Percentiles rank a stretch among this genome's conserved stretches.
phyloP scores from a whole-genome alignment of 1,284 basidiomycete genomes.

The Sphaerobolus stellatus region DNA sequence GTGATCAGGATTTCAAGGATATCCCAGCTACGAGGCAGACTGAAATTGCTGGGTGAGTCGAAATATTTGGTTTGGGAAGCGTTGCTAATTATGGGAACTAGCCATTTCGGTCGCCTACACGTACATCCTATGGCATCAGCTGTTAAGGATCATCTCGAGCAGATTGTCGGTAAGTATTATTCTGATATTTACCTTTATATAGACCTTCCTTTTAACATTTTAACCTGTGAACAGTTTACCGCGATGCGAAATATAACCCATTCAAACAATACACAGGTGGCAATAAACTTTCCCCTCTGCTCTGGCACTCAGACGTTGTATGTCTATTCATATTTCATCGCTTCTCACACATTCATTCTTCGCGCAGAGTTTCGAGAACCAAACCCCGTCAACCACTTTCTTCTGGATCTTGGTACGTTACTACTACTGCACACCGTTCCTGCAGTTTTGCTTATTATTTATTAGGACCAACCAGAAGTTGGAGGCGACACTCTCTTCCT shows the following conservation, averaged over 20 bases:
- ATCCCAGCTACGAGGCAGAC: slow-evolving; percentile 49
- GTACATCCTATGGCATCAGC: slow-evolving; percentile 55
- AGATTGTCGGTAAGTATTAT: slow-evolving; percentile 43
- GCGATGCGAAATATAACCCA: slow-evolving; percentile 33
- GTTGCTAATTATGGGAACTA: too few species aligned
- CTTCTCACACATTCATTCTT: not conserved
- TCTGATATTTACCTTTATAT: too few species aligned
- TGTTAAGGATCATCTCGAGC: slow-evolving; percentile 49
- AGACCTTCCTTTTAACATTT: not conserved
- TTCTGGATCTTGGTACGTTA: slow-evolving; percentile 60
- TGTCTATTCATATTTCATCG: slow-evolving; percentile 20
- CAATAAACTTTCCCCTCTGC: slow-evolving; percentile 29
- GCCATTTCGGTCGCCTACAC: slow-evolving; percentile 59
- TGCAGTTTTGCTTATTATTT: too few species aligned
- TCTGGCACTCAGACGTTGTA: slow-evolving; percentile 49
- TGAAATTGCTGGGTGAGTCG: slow-evolving; percentile 49
- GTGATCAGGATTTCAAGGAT: slow-evolving; percentile 61
- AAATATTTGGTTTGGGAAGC: too few species aligned
- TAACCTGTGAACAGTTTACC: slow-evolving; percentile 36
- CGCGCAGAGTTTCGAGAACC: slow-evolving; percentile 52
- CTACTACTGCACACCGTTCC: too few species aligned
- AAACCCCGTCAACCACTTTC: slow-evolving; percentile 59
- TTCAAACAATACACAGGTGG: slow-evolving; percentile 34
- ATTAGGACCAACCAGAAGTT: slow-evolving; percentile 26
- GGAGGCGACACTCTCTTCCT: slow-evolving; percentile 63